These are phyloP conservation scores for Dillenia suffruticosa DNA, from an alignment of 164 flowering plant genomes.

Conservation along the genomic window DNA sequence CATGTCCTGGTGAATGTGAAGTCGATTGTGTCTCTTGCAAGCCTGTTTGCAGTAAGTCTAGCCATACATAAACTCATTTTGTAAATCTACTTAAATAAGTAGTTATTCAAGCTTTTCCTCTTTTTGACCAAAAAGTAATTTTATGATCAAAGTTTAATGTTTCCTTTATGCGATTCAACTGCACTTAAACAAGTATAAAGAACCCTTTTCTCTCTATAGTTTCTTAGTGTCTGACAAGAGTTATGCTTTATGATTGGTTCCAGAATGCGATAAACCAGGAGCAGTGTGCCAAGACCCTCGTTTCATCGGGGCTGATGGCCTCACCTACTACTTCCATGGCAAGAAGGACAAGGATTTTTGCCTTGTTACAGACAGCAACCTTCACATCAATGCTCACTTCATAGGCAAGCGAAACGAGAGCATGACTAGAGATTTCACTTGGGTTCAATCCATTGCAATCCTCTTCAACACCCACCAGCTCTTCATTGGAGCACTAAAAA, in stretches of 20 bases:
- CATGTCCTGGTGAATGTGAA: constrained; percentile 24
- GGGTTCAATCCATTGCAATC: constrained; percentile 12
- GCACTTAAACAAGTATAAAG: too few relatives aligned
- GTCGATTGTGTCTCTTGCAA: constrained; percentile 35
- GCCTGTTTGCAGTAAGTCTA: constrained; percentile 36
- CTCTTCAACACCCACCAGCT: constrained; percentile 11
- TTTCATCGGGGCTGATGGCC: constrained; percentile 42
- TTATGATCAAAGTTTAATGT: too few relatives aligned
- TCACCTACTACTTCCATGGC: constrained; percentile 49
- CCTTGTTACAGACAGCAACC: constrained; percentile 39
- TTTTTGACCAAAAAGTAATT: too few relatives aligned
- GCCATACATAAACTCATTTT: not conserved
- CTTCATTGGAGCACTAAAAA: constrained; percentile 7
- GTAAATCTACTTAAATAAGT: not conserved
- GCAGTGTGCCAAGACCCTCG: constrained; percentile 42
- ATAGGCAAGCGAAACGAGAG: constrained; percentile 6
- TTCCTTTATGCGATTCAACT: too few relatives aligned
- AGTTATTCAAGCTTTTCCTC: too few relatives aligned
- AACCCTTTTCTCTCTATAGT: too few relatives aligned
- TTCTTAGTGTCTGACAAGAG: too few relatives aligned
- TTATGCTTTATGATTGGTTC: too few relatives aligned
- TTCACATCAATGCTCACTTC: constrained; percentile 40
- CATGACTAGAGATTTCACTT: constrained; percentile 17
- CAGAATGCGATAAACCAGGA: constrained; percentile 35
- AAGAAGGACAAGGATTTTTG: constrained; percentile 39